phyloP scores from a whole-genome alignment of 257 asterid species.

The Forsythia suspensa region DNA sequence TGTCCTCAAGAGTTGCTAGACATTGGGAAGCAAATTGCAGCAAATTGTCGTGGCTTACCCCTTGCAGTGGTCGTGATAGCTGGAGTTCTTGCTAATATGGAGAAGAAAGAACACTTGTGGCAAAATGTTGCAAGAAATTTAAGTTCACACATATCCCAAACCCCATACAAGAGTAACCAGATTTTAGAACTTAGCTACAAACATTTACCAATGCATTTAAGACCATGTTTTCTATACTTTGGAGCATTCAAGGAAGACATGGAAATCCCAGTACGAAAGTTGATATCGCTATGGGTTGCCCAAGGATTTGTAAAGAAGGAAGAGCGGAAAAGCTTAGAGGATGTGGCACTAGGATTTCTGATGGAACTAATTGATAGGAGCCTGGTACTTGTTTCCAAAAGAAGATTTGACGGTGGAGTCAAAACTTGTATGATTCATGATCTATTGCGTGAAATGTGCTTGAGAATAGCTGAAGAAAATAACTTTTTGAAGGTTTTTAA shows the following conservation, averaged over 20 bases:
- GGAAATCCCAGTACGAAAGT: background rate
- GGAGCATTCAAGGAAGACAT: background rate
- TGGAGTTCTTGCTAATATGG: conserved; percentile 4
- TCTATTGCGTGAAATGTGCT: background rate
- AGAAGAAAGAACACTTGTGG: background rate
- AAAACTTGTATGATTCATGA: background rate
- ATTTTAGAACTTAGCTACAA: background rate
- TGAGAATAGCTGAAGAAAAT: background rate
- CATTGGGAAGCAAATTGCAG: background rate
- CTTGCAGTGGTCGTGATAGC: conserved; percentile 6
- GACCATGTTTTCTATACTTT: background rate
- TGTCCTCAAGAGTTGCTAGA: background rate
- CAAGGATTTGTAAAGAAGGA: background rate
- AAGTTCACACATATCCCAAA: background rate
- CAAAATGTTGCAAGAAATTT: background rate
- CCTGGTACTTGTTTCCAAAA: background rate
- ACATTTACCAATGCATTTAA: background rate
- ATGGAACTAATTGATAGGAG: background rate
- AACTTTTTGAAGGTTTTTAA: background rate
- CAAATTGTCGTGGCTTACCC: conserved; percentile 7
- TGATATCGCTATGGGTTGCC: background rate
- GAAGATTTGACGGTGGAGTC: background rate
- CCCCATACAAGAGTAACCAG: background rate
- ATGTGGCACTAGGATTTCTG: background rate
- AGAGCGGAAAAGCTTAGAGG: background rate